Base-by-base conservation (phyloP, 768 basidiomycete genomes). In the Glaciozyma antarctica region DNA sequence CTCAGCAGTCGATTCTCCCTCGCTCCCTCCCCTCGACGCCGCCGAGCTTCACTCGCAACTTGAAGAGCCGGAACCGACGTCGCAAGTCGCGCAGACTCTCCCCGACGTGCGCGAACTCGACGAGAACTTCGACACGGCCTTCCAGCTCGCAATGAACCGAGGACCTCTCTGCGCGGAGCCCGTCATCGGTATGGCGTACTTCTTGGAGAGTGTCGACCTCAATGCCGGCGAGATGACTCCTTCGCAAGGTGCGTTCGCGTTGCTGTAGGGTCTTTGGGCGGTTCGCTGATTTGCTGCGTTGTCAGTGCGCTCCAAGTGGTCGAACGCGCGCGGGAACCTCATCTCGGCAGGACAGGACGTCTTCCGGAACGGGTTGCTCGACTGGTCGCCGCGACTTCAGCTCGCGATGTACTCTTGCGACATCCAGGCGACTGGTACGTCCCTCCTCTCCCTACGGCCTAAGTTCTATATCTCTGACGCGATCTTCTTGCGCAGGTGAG, bases 361-460 rank as follows among this genome's bases (percentile, higher is more conserved):
- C 0, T 98, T 92, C 75, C 83, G 88, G 65, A 87, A 85, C 69
- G 92, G 88, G 1, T 75, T 99, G 63, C 79, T 98, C 53, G 95
- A 98, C 76, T 99, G 95, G 95, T 97, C 93, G 2, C 95, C 95
- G 19, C 81, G 95, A 63, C 81, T 99, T 71, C 89, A 93, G 85
- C 79, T 99, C 71, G 95, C 95, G 0, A 98, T 98, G 91, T 99
- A 99, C 76, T 86, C 88, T 17, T 99, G 94, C 77, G 93, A 98
- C 74, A 98, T 99, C 61, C 95, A 97, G 78, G 90, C 93, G 2
- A 92, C 94, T 21, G 90, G 93, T 97, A 75, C 74, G 89, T 81
- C 22, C 19, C 41, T 52, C 19, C 41, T 52, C 51, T 19, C 30
- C 22, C 32, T 67, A 43, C 63, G 32, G 67, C 47, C 56, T 59